phyloP scores from a whole-genome alignment of 192 early-diverging fungal genomes.

The Entrophospora sp. region DNA sequence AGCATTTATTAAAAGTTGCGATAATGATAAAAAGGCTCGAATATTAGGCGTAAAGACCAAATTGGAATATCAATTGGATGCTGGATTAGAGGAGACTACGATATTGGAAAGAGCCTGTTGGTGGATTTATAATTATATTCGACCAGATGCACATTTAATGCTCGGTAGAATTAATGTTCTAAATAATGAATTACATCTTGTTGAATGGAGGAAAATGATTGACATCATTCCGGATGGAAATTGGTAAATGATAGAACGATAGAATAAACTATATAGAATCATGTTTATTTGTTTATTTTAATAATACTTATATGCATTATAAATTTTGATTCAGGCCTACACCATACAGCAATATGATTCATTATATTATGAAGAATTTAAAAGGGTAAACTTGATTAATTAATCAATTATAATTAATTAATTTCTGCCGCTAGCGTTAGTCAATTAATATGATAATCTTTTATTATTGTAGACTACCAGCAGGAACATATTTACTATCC shows the following conservation, averaged over 20 bases:
- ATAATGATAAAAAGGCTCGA: slow-evolving; percentile 1
- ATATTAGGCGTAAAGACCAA: slow-evolving; percentile 24
- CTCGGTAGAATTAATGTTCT: slow-evolving; percentile 27
- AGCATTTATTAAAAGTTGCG: slow-evolving; percentile 8
- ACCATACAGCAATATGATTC: slow-evolving; percentile 24
- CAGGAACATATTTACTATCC: slow-evolving; percentile 20
- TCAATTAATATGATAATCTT: background rate
- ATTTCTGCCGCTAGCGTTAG: too few species aligned
- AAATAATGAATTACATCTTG: slow-evolving; percentile 14
- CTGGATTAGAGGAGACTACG: slow-evolving; percentile 22
- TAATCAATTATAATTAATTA: too few species aligned
- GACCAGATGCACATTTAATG: slow-evolving; percentile 23
- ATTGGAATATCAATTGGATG: slow-evolving; percentile 27
- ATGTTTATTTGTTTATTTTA: background rate
- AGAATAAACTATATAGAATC: too few species aligned
- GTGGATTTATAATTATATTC: slow-evolving; percentile 29
- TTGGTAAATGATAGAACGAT: slow-evolving; percentile 23
- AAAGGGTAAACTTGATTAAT: slow-evolving; percentile 16
- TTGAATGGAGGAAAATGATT: slow-evolving; percentile 22
- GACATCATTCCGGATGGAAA: slow-evolving; percentile 26
- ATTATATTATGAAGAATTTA: slow-evolving; percentile 22
- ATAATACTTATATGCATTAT: background rate
- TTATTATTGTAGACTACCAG: background rate
- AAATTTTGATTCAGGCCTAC: background rate
- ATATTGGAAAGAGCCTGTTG: slow-evolving; percentile 20